Conservation (phyloP, 2,329 filamentous ascomycete genomes). For the Sporothrix globosa region DNA sequence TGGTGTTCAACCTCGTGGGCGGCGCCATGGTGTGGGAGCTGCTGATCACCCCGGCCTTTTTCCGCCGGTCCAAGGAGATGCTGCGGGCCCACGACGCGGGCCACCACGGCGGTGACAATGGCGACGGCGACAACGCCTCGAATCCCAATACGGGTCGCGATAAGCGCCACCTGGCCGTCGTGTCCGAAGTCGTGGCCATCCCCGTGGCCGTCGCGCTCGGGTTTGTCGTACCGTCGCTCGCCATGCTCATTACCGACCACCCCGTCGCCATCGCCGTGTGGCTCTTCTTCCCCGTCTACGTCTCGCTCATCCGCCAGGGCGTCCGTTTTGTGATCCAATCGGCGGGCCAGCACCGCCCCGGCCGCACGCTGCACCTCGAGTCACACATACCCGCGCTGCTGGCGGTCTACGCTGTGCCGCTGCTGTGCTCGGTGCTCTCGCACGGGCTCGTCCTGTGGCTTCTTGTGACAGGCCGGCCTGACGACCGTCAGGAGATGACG, state of each 20-base stretch:
- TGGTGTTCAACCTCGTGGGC: slow-evolving; percentile 54
- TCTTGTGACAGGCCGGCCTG: slow-evolving; percentile 43
- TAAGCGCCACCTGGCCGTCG: slow-evolving; percentile 47
- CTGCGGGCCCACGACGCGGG: slow-evolving; percentile 36
- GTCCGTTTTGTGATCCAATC: slow-evolving; percentile 40
- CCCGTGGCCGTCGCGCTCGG: slow-evolving; percentile 54
- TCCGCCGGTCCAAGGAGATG: slow-evolving; percentile 49
- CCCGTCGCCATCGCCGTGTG: slow-evolving; percentile 49
- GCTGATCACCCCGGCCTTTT: slow-evolving; percentile 55
- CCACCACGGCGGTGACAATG: background rate
- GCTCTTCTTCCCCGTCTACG: slow-evolving; percentile 58
- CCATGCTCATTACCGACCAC: slow-evolving; percentile 51
- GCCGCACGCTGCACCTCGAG: slow-evolving; percentile 49
- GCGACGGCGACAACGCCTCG: slow-evolving; percentile 7
- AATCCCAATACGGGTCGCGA: slow-evolving; percentile 36
- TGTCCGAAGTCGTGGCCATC: slow-evolving; percentile 61
- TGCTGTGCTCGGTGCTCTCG: slow-evolving; percentile 49
- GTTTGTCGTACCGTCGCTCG: slow-evolving; percentile 51
- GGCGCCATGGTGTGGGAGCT: slow-evolving; percentile 58
- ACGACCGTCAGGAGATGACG: slow-evolving; percentile 57
- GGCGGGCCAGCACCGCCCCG: slow-evolving; percentile 34
- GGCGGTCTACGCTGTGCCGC: slow-evolving; percentile 52
- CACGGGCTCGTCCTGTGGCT: slow-evolving; percentile 50
- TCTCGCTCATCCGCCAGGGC: slow-evolving; percentile 49
- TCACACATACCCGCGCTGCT: slow-evolving; percentile 46